Conservation (phyloP, 2,329 filamentous ascomycete species). For the Decorospora gaudefroyi region DNA sequence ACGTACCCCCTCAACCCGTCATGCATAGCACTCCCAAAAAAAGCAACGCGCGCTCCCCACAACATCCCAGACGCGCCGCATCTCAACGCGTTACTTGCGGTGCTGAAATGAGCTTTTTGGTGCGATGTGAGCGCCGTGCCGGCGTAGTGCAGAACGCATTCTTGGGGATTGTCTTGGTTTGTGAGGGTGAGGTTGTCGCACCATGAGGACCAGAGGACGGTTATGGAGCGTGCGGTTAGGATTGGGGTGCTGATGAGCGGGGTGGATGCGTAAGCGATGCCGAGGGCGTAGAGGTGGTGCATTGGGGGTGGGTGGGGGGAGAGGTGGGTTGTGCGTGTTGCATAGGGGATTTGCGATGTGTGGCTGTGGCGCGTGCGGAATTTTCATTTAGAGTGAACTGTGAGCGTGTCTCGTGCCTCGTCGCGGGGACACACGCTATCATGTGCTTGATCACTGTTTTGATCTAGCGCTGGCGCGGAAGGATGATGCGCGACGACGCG, state of each 20-base stretch:
- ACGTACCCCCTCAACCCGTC: constrained; percentile 29
- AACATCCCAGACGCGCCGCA: constrained; percentile 2
- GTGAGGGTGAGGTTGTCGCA: constrained; percentile 30
- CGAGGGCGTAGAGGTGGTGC: too few relatives aligned
- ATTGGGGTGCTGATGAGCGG: constrained; percentile 3
- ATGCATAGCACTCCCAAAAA: constrained; percentile 32
- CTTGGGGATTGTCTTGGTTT: too few relatives aligned
- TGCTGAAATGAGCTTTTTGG: constrained; percentile 14
- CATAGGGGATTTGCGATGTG: too few relatives aligned
- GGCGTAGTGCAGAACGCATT: constrained; percentile 20
- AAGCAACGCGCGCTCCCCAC: not conserved
- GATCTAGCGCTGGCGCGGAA: too few relatives aligned
- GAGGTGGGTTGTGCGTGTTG: too few relatives aligned
- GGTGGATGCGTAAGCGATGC: too few relatives aligned
- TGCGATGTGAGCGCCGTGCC: constrained; percentile 23
- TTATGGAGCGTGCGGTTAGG: constrained; percentile 13
- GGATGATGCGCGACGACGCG: too few relatives aligned
- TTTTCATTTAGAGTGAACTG: too few relatives aligned
- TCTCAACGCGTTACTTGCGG: not conserved
- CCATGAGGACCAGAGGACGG: constrained; percentile 41
- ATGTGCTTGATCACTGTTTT: too few relatives aligned
- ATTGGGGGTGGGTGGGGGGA: not conserved
- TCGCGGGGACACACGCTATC: too few relatives aligned
- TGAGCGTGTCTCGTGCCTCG: too few relatives aligned
- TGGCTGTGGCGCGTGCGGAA: too few relatives aligned